Conservation (phyloP, 768 basidiomycete genomes). For the Boletus pseudopeckii region DNA sequence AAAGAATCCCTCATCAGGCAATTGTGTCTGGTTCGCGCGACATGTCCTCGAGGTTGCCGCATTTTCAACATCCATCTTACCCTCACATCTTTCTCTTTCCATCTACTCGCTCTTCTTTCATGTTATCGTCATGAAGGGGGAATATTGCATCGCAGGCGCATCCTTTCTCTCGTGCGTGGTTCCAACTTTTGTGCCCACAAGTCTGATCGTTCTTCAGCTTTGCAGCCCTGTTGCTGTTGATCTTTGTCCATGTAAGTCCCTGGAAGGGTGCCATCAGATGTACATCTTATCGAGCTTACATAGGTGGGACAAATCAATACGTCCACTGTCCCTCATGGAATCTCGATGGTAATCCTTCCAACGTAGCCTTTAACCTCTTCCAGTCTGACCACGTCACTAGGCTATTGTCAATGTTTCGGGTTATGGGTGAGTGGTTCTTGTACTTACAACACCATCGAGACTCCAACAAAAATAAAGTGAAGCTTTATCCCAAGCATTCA, state of each 20-base stretch:
- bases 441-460: not conserved
- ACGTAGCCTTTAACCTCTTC: not conserved
- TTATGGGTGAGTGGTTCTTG: conserved; percentile 53
- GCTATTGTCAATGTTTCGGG: conserved; percentile 65
- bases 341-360: conserved; percentile 60
- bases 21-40: not conserved
- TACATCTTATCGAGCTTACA: conserved; percentile 20
- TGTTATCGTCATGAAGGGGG: conserved; percentile 56
- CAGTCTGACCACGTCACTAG: conserved; percentile 37
- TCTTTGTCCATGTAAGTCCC: conserved; percentile 73
- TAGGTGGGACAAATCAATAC: conserved; percentile 84
- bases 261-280: conserved; percentile 10
- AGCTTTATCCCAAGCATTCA: conserved; percentile 46
- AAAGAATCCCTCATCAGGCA: not conserved
- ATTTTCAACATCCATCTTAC: conserved; percentile 19
- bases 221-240: conserved; percentile 54
- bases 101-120: conserved; percentile 18
- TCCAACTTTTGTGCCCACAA: conserved; percentile 3
- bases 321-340: conserved; percentile 63
- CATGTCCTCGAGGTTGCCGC: conserved; percentile 23
- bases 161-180: conserved; percentile 65
- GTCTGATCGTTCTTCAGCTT: conserved; percentile 17
- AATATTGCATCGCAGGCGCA: conserved; percentile 70
- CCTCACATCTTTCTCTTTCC: conserved; percentile 15
- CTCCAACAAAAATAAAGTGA: conserved; percentile 34